Evolutionary conservation across 2,329 filamentous ascomycete species (phyloP), one percentile per base, ranked within the genome.

Genomic region (Pseudogymnoascus sp.): DNA sequence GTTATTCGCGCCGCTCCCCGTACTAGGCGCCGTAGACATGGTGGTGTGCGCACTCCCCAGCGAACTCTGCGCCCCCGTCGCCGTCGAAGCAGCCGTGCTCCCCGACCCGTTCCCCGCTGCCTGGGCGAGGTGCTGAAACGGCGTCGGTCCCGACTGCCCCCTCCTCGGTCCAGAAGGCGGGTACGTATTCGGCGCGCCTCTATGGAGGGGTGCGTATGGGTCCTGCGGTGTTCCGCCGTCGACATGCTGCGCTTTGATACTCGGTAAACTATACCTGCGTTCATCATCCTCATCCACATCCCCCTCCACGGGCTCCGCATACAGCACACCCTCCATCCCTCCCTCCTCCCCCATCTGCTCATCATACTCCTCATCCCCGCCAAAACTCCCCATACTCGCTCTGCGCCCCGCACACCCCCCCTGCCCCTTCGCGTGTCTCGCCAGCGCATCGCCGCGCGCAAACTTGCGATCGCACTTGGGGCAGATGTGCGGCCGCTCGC

Each of bases 401-500:
- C 95, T 84, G 64, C 95, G 86, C 64, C 95, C 95, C 11, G 96
- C 95, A 77, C 95, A 99, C 59, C 95, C 95, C 62, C 95, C 95
- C 62, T 93, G 90, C 35, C 95, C 95, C 76, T 97, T 97, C 74
- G 91, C 96, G 74, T 99, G 95, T 65, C 95, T 86, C 50, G 95
- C 95, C 62, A 99, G 78, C 26, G 95, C 95, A 80, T 99, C 95
- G 11, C 95, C 95, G 68, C 95, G 88, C 50, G 95, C 95, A 77
- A 99, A 99, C 69, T 93, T 91, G 66, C 95, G 86, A 68, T 96
- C 91, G 74, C 95, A 99, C 74, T 96, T 97, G 42, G 90, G 89
- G 72, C 95, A 99, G 9, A 95, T 89, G 71, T 99, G 95, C 11
- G 93, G 93, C 71, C 96, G 88, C 78, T 99, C 95, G 63, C 95